Evolutionary conservation across 2,329 filamentous ascomycete genomes (phyloP), one percentile per base, ranked within the genome.

Genomic region (Chrysosphaeria jannelii): DNA sequence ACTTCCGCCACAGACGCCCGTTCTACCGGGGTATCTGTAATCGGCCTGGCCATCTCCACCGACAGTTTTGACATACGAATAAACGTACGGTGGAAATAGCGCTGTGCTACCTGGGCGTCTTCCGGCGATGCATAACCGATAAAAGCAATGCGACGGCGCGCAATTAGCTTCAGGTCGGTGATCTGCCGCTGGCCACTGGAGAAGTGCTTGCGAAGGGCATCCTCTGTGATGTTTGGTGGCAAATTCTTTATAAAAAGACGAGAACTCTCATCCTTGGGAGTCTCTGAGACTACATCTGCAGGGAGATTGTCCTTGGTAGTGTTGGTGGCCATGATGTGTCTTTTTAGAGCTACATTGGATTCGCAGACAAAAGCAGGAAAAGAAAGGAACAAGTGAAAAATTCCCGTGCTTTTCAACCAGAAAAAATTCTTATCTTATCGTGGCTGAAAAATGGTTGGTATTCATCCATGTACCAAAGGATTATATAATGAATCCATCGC

Each of bases 21-120:
- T 5, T 5, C 4, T n/a, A n/a, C n/a, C n/a, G n/a, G n/a, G n/a
- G n/a, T n/a, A n/a, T 57, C 52, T 37, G 46, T 35, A 27, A 48
- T 43, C 37, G 85, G 69, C 41, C 61, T 67, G 27, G 85, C 85
- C 38, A 85, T 50, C 48, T 91, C 79, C 30, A 91, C 85, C 14
- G 57, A 58, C 36, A 97, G 78, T 50, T 69, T 88, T 27, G 79
- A 90, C 72, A 91, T 85, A 35, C 78, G 75, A 36, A 97, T 76
- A 46, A 78, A 97, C 31, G 79, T 69, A 41, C 63, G 75, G 52
- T 97, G 79, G 54, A 91, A 91, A 50, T 90, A 89, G 44, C 74
- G 79, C 41, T 88, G 71, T 21, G 85, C 81, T 38, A 66, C 61
- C 27, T 60, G 52, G 27, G 85, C 85, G 40, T 75, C 69, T 30